Base-by-base conservation (phyloP, 352 stramenopile genomes). In the Globisporangium takayamanum region DNA sequence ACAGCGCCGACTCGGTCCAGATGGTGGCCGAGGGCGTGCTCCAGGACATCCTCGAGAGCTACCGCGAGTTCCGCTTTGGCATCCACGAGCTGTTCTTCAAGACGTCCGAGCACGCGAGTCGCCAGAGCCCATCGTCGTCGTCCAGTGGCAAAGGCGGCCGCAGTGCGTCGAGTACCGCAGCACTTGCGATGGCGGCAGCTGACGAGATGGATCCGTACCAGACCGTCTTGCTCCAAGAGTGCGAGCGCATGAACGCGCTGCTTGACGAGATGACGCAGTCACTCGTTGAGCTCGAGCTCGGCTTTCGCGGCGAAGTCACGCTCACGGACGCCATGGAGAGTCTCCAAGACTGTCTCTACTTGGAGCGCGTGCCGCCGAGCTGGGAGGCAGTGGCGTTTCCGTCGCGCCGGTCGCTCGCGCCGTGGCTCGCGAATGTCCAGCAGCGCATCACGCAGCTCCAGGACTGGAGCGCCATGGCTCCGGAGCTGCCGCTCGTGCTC, bases 201-300 rank as follows among this genome's bases (percentile, higher is more conserved):
- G 84, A 94, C 22, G 85, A 96, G 44, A 86, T 96, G 71, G 84
- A 94, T 67, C 89, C 90, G 41, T 97, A 88, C 70, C 87, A 97
- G 56, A 97, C 85, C 15, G 89, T 97, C 28, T 63, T 97, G 55
- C 65, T 93, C 10, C 89, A 97, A 64, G 90, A 97, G 62, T 96
- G 85, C 47, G 88, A 95, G 57, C 79, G 74, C 20, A 94, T 97
- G 78, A 97, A 97, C 57, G 20, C 62, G 26, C 58, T 97, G 26
- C 62, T 97, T 18, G 59, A 76, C 5, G 68, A 76, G 57, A 96
- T 97, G 68, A 87, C 84, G 1, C 64, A 68, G 22, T 89, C 80
- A 8, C 60, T 97, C 6, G 58, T 87, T 7, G 86, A 96, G 58
- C 57, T 97, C 5, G 89, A 96, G 67, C 69, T 94, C 58, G 88